Conservation (phyloP, 176 grass and related monocot species). For the Carex myosuroides region DNA sequence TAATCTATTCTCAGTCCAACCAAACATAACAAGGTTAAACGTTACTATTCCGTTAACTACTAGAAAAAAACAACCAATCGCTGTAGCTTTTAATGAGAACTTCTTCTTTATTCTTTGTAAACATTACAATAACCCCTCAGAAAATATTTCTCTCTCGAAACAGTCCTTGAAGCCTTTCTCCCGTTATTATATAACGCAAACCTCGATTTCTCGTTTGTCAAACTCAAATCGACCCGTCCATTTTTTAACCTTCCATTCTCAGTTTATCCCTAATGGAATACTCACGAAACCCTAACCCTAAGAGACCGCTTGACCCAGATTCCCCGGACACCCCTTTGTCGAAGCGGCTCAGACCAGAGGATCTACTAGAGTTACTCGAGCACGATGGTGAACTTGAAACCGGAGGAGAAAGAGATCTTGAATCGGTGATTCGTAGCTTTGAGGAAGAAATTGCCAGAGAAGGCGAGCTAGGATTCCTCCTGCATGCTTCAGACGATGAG, state of each 20-base stretch:
- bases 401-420: slow-evolving; percentile 29
- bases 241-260: not conserved
- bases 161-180: not conserved
- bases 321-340: not conserved
- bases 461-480: slow-evolving; percentile 45
- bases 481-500: slow-evolving; percentile 86
- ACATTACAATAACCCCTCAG: not conserved
- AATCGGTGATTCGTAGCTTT: slow-evolving; percentile 63
- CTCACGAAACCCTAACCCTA: slow-evolving; percentile 9
- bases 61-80: not conserved
- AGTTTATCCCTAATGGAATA: not conserved
- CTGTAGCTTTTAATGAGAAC: not conserved
- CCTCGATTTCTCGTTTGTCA: not conserved
- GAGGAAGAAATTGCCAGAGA: slow-evolving; percentile 60
- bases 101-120: not conserved
- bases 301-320: slow-evolving; percentile 32
- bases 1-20: no score
- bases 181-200: slow-evolving; percentile 29
- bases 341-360: slow-evolving; percentile 33
- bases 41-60: not conserved
- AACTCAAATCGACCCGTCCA: slow-evolving; percentile 15
- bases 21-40: not conserved
- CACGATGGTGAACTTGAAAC: slow-evolving; percentile 17
- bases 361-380: slow-evolving; percentile 59
- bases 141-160: not conserved